Evolutionary conservation across 495 filamentous ascomycete species (phyloP).

Genomic region (Tuber microsphaerosporum): DNA sequence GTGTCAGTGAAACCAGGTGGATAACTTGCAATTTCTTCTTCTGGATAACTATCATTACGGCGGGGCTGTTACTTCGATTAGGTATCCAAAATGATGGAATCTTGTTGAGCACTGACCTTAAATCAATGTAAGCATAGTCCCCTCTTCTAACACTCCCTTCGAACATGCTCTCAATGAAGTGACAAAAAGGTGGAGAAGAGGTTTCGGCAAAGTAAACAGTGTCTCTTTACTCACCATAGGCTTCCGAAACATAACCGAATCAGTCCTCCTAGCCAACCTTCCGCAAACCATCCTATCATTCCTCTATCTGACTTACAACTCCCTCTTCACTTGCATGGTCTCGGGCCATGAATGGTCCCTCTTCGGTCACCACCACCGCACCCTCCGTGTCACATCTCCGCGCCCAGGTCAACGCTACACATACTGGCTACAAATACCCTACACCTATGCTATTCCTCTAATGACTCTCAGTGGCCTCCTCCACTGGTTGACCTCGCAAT

Average conservation of each 20-base stretch:
- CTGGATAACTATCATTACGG: background rate
- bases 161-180: background rate
- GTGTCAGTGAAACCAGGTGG: background rate
- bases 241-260: constrained; percentile 28
- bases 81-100: background rate
- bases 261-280: constrained; percentile 29
- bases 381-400: too few relatives aligned
- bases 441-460: too few relatives aligned
- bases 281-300: constrained; percentile 47
- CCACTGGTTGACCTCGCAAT: constrained; percentile 48
- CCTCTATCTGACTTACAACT: constrained; percentile 19
- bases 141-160: background rate
- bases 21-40: constrained; percentile 7
- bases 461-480: background rate
- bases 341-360: too few relatives aligned
- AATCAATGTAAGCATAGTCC: background rate
- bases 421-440: too few relatives aligned
- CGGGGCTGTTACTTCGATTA: background rate
- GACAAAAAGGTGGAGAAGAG: constrained; percentile 1
- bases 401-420: too few relatives aligned
- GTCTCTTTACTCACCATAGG: background rate
- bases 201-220: constrained; percentile 9
- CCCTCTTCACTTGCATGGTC: too few relatives aligned
- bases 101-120: background rate
- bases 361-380: too few relatives aligned